These are phyloP conservation scores for Chytriomyces sp. DNA, from an alignment of 192 early-diverging fungal genomes.

Conservation along the genomic window DNA sequence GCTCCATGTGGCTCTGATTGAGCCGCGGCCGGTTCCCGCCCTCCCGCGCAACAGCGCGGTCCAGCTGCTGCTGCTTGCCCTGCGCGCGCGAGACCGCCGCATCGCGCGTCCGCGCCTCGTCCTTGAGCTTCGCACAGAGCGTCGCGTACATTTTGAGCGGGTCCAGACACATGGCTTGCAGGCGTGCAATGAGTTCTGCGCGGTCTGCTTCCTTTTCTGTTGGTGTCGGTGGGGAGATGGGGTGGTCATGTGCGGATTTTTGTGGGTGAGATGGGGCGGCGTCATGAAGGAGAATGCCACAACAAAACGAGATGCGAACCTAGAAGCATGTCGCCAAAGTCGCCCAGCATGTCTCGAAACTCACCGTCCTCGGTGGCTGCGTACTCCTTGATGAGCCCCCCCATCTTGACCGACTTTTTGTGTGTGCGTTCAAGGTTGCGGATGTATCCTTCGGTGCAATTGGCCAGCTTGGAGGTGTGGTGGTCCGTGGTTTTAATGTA, in stretches of 20 bases:
- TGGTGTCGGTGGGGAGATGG: constrained; percentile 22
- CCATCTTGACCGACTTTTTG: constrained; percentile 40
- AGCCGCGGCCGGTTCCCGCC: constrained; percentile 39
- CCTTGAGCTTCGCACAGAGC: constrained; percentile 27
- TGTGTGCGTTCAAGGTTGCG: constrained; percentile 23
- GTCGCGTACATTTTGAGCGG: constrained; percentile 40
- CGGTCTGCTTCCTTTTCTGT: constrained; percentile 35
- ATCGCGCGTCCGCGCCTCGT: constrained; percentile 27
- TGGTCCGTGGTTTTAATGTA: constrained; percentile 3
- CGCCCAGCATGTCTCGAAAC: constrained; percentile 11
- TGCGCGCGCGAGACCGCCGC: constrained; percentile 35
- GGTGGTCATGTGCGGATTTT: too few relatives aligned
- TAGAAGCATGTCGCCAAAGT: constrained; percentile 18
- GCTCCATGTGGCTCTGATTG: constrained; percentile 41
- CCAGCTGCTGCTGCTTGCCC: constrained; percentile 34
- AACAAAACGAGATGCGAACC: neutral
- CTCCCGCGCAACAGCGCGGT: constrained; percentile 38
- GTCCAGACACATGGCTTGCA: constrained; percentile 34
- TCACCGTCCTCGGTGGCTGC: constrained; percentile 32
- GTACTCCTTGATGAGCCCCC: constrained; percentile 36
- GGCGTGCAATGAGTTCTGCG: constrained; percentile 26
- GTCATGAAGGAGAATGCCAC: too few relatives aligned
- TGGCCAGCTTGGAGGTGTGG: neutral
- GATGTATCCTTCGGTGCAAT: constrained; percentile 17
- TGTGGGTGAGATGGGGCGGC: too few relatives aligned